Evolutionary conservation across 177 flowering plant genomes (phyloP).

Genomic region (Vitis hybrid): DNA sequence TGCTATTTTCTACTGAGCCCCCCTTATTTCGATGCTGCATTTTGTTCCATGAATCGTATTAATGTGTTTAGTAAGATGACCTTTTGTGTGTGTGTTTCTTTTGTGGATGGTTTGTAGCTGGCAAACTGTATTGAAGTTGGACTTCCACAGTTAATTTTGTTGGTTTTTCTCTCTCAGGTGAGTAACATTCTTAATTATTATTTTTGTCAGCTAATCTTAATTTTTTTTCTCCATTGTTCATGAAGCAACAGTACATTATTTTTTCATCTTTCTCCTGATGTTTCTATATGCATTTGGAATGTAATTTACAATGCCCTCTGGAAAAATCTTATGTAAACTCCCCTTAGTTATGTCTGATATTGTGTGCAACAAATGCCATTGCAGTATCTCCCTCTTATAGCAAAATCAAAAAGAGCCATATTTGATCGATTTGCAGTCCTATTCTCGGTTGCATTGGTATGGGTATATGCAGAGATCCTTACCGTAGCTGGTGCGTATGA

Average conservation of each 20-base stretch:
- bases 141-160: slow-evolving; percentile 62
- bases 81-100: neutral
- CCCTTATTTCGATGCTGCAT: neutral
- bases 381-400: slow-evolving; percentile 46
- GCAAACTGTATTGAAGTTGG: slow-evolving; percentile 82
- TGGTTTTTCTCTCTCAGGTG: slow-evolving; percentile 71
- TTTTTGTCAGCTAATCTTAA: neutral
- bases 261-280: neutral
- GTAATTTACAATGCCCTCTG: neutral
- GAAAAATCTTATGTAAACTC: neutral
- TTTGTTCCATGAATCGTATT: neutral
- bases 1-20: neutral
- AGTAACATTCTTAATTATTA: slow-evolving; percentile 1
- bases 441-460: slow-evolving; percentile 43
- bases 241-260: neutral
- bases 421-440: slow-evolving; percentile 51
- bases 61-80: neutral
- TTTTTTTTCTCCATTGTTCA: neutral
- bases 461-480: slow-evolving; percentile 62
- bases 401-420: slow-evolving; percentile 21
- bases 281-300: neutral
- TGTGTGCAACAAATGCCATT: slow-evolving; percentile 5
- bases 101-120: slow-evolving; percentile 45
- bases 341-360: neutral
- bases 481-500: slow-evolving; percentile 62